Evolutionary conservation across 192 early-diverging fungal genomes (phyloP).

Genomic region (Coemansia sp.): DNA sequence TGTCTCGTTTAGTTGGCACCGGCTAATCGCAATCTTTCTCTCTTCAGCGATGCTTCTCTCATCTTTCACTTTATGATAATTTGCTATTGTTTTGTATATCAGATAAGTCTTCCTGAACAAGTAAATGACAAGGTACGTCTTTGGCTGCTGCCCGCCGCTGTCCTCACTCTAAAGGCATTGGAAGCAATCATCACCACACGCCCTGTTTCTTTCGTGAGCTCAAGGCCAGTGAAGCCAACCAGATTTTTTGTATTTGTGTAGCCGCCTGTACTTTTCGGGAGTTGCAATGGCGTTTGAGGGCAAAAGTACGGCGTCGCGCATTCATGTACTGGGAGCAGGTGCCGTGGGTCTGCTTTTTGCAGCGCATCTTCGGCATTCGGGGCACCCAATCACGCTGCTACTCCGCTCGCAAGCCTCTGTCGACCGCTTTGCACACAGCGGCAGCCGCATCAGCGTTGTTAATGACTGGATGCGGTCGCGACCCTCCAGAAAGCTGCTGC

Average conservation of each 20-base stretch:
- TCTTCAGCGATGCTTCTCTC: background rate
- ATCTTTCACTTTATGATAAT: background rate
- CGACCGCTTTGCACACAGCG: conserved; percentile 22
- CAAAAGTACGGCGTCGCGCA: conserved; percentile 9
- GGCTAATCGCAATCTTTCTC: background rate
- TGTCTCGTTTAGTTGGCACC: background rate
- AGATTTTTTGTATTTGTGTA: background rate
- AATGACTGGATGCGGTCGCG: conserved; percentile 31
- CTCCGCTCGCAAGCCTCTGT: conserved; percentile 55
- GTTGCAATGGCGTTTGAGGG: conserved; percentile 16
- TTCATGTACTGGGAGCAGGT: conserved; percentile 70
- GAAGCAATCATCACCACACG: too few relatives aligned
- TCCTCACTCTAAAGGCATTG: too few relatives aligned
- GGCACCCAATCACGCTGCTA: conserved; percentile 57
- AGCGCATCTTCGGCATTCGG: conserved; percentile 52
- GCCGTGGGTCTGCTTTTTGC: conserved; percentile 69
- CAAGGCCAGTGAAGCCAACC: background rate
- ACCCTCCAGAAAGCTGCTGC: conserved; percentile 39
- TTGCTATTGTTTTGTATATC: too few relatives aligned
- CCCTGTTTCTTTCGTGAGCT: too few relatives aligned
- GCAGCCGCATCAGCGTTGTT: conserved; percentile 20
- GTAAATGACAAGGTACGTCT: too few relatives aligned
- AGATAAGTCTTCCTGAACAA: too few relatives aligned
- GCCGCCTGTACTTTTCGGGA: conserved; percentile 16
- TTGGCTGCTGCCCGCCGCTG: too few relatives aligned